Percentiles rank a stretch among this genome's conserved stretches.
phyloP scores from a whole-genome alignment of 1,284 basidiomycete species.

The Ustilago xerochloae region DNA sequence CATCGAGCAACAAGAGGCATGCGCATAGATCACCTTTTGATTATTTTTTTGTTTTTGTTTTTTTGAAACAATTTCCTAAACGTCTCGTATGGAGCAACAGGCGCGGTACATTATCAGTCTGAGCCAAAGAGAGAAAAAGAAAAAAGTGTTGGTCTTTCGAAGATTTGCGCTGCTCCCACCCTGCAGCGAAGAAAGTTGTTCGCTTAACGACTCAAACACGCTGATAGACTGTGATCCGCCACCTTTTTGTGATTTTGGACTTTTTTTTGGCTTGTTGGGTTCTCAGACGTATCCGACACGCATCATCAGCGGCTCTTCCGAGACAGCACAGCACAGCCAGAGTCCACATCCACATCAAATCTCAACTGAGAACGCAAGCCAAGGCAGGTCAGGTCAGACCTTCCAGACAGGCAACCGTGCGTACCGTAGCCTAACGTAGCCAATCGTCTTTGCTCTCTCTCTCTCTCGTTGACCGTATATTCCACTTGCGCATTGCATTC shows the following conservation, averaged over 20 bases:
- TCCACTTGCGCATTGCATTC: not conserved
- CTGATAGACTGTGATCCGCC: too few relatives aligned
- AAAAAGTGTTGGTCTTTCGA: conserved; percentile 23
- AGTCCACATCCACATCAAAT: too few relatives aligned
- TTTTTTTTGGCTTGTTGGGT: conserved; percentile 1
- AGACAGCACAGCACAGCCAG: too few relatives aligned
- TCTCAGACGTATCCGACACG: too few relatives aligned
- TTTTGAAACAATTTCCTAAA: not conserved
- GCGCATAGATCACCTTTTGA: too few relatives aligned
- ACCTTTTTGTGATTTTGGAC: not conserved
- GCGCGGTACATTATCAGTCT: not conserved
- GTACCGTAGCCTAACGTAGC: too few relatives aligned
- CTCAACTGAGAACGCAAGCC: too few relatives aligned
- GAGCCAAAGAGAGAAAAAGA: not conserved
- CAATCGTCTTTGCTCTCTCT: not conserved
- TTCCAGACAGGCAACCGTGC: too few relatives aligned
- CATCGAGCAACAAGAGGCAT: too few relatives aligned
- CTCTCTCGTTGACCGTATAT: not conserved
- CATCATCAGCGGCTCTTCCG: too few relatives aligned
- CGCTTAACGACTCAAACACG: not conserved
- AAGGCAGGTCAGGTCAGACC: too few relatives aligned
- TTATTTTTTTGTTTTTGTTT: too few relatives aligned
- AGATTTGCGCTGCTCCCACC: not conserved
- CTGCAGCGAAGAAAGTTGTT: conserved; percentile 10
- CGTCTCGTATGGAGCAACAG: not conserved